Conservation (phyloP, 2,329 filamentous ascomycete genomes). For the Aspergillus melleus region DNA sequence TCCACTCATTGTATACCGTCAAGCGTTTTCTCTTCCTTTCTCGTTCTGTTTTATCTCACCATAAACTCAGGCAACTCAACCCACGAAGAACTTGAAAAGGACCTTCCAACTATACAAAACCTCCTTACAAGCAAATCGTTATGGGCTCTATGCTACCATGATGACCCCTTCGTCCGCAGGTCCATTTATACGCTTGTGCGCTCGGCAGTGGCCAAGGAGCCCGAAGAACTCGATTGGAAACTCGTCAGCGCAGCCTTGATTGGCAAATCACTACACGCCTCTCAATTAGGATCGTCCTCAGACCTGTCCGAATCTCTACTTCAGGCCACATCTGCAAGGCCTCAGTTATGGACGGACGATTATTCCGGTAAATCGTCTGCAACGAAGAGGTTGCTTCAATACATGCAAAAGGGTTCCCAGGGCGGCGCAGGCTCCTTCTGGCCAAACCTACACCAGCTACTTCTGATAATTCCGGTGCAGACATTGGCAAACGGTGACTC, state of each 20-base stretch:
- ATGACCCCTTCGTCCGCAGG: slow-evolving; percentile 59
- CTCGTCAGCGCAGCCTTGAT: slow-evolving; percentile 69
- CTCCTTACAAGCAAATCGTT: slow-evolving; percentile 65
- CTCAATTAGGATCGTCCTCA: slow-evolving; percentile 71
- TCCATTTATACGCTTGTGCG: slow-evolving; percentile 59
- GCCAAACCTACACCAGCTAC: slow-evolving; percentile 63
- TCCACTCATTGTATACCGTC: not conserved
- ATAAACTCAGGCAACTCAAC: slow-evolving; percentile 32
- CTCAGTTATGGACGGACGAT: slow-evolving; percentile 71
- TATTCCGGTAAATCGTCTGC: slow-evolving; percentile 59
- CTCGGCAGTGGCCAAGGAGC: slow-evolving; percentile 50
- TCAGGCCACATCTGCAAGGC: slow-evolving; percentile 63
- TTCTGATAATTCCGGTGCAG: slow-evolving; percentile 57
- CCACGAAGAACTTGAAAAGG: slow-evolving; percentile 58
- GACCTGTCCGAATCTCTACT: slow-evolving; percentile 69
- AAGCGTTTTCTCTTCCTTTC: not conserved
- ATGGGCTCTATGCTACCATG: slow-evolving; percentile 59
- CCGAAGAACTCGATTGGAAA: slow-evolving; percentile 59
- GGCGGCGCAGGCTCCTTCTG: slow-evolving; percentile 72
- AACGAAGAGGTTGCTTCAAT: slow-evolving; percentile 63
- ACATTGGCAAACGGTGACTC: slow-evolving; percentile 38
- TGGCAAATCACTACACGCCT: slow-evolving; percentile 69
- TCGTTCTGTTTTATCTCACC: slow-evolving; percentile 13
- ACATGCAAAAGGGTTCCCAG: slow-evolving; percentile 82
- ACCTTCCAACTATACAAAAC: slow-evolving; percentile 61